Percentiles rank a stretch among this genome's conserved stretches.
phyloP scores from a whole-genome alignment of 345 rosid genomes.

The Balakata baccata region DNA sequence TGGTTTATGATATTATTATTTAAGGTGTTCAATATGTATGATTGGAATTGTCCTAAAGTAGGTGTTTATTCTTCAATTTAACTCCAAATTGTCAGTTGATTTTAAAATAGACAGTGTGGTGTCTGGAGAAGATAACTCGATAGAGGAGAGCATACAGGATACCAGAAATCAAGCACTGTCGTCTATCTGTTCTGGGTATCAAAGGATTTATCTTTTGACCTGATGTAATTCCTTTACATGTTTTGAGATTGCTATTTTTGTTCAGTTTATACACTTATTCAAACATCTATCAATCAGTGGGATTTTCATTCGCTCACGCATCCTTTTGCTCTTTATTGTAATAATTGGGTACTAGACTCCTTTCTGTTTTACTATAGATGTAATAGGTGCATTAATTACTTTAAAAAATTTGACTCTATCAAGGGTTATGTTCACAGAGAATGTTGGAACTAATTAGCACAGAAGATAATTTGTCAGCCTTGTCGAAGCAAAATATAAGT shows the following conservation, averaged over 20 bases:
- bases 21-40: not conserved
- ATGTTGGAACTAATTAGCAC: constrained; percentile 25
- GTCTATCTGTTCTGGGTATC: not conserved
- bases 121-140: not conserved
- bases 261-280: not conserved
- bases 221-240: not conserved
- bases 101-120: not conserved
- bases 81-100: too few relatives aligned
- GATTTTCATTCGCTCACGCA: not conserved
- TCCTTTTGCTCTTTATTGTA: not conserved
- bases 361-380: constrained; percentile 5
- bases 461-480: constrained; percentile 7
- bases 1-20: not conserved
- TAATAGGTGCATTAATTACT: not conserved
- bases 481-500: not conserved
- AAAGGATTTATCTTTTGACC: not conserved
- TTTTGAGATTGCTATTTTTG: not conserved
- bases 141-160: not conserved
- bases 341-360: not conserved
- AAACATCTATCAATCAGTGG: not conserved
- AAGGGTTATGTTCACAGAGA: not conserved
- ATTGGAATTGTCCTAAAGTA: not conserved
- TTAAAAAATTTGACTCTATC: not conserved
- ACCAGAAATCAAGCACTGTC: not conserved
- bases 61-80: not conserved